These are phyloP conservation scores for Violaceomyces palustris DNA, from an alignment of 1,284 basidiomycete species.

Conservation along the genomic window DNA sequence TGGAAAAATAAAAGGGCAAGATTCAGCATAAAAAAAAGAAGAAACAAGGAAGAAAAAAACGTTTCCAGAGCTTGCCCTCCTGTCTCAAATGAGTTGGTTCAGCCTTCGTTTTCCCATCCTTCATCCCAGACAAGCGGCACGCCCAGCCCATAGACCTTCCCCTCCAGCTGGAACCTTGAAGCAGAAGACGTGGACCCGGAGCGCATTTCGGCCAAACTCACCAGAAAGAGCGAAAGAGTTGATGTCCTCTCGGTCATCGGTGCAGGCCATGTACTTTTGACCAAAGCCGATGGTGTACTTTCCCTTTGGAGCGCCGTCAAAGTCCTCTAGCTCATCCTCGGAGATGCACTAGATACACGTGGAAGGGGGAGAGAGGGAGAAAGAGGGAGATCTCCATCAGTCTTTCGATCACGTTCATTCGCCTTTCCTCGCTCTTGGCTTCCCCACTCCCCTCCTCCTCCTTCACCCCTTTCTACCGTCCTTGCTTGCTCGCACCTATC, in stretches of 20 bases:
- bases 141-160: not conserved
- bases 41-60: not conserved
- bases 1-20: conserved; percentile 2
- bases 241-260: conserved; percentile 92
- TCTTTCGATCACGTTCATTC: no score
- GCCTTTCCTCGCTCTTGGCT: no score
- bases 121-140: not conserved
- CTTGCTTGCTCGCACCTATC: no score
- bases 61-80: no score
- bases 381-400: not conserved
- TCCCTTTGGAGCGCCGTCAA: conserved; percentile 89
- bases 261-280: conserved; percentile 96
- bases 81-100: no score
- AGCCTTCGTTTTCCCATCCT: no score
- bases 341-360: conserved; percentile 41
- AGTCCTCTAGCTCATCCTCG: conserved; percentile 64
- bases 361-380: not conserved
- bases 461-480: no score
- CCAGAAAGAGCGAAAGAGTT: conserved; percentile 94
- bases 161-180: not conserved
- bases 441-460: no score
- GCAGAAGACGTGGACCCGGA: conserved; percentile 3
- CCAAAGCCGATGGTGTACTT: conserved; percentile 99
- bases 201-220: conserved; percentile 58
- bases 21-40: not conserved